Conservation (phyloP, 768 basidiomycete genomes). For the Termitomyces sp. region DNA sequence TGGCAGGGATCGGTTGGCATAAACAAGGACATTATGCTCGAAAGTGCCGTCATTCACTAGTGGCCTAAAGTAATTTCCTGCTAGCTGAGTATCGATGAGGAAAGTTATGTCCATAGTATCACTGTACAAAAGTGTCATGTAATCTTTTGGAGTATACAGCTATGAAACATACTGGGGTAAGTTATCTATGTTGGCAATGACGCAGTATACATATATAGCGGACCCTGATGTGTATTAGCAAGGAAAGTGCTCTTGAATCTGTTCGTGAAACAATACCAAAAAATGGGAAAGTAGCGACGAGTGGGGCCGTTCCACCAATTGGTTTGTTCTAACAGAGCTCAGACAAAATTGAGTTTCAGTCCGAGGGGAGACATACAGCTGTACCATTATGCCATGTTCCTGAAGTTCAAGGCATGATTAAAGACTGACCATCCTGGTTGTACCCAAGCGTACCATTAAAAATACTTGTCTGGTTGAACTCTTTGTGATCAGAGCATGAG, state of each 20-base stretch:
- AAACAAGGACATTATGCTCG: conserved; percentile 30
- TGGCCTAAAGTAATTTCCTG: conserved; percentile 20
- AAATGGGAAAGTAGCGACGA: conserved; percentile 24
- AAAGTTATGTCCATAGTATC: conserved; percentile 31
- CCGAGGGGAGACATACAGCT: conserved; percentile 7
- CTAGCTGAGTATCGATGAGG: conserved; percentile 26
- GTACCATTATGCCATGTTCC: conserved; percentile 32
- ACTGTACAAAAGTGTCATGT: conserved; percentile 4
- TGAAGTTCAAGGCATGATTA: not conserved
- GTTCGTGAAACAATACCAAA: conserved; percentile 21
- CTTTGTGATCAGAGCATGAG: conserved; percentile 17
- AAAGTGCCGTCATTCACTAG: conserved; percentile 16
- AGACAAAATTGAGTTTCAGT: conserved; percentile 7
- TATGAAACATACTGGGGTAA: conserved; percentile 14
- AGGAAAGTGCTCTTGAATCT: not conserved
- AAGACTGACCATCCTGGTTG: not conserved
- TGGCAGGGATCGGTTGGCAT: conserved; percentile 20
- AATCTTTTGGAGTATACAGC: not conserved
- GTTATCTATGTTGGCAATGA: conserved; percentile 20
- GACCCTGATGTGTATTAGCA: conserved; percentile 23
- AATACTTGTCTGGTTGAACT: conserved; percentile 13
- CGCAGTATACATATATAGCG: conserved; percentile 39
- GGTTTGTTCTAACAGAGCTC: conserved; percentile 8
- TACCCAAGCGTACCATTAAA: conserved; percentile 9
- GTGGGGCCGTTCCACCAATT: conserved; percentile 8